These are phyloP conservation scores for Ophiostoma pallidulum DNA, from an alignment of 2,329 filamentous ascomycete species.

Conservation along the genomic window DNA sequence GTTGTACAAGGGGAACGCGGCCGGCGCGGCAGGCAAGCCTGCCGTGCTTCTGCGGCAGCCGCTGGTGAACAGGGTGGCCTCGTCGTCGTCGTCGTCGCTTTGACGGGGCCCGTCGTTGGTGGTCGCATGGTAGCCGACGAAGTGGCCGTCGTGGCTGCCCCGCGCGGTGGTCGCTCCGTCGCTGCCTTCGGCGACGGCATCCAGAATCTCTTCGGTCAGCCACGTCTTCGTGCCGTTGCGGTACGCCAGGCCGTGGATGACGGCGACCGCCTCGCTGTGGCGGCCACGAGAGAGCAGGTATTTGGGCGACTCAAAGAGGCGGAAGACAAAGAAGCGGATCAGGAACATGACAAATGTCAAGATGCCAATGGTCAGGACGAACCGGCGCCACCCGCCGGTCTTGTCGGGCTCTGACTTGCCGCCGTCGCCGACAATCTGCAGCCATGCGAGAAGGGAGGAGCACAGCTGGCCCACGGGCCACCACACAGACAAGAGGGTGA, in stretches of 20 bases:
- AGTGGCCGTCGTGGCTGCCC: slow-evolving; percentile 1
- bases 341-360: slow-evolving; percentile 70
- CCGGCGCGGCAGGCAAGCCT: neutral
- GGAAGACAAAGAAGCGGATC: slow-evolving; percentile 69
- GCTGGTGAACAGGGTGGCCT: neutral
- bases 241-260: slow-evolving; percentile 68
- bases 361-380: slow-evolving; percentile 61
- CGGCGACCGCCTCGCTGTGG: slow-evolving; percentile 68
- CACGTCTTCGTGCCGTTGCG: slow-evolving; percentile 62
- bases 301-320: slow-evolving; percentile 78
- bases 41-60: neutral
- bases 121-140: slow-evolving; percentile 10
- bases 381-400: slow-evolving; percentile 68
- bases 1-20: no score
- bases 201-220: slow-evolving; percentile 62
- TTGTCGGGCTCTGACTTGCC: slow-evolving; percentile 31
- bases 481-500: slow-evolving; percentile 76
- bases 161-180: slow-evolving; percentile 17
- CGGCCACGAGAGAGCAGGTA: slow-evolving; percentile 68
- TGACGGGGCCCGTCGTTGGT: neutral
- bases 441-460: slow-evolving; percentile 65
- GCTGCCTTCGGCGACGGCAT: slow-evolving; percentile 41
- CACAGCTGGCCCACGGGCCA: slow-evolving; percentile 77
- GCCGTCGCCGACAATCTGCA: slow-evolving; percentile 57
- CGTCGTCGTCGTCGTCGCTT: neutral